Evolutionary conservation across 2,329 filamentous ascomycete genomes (phyloP).

Genomic region (Alternaria brassicae): DNA sequence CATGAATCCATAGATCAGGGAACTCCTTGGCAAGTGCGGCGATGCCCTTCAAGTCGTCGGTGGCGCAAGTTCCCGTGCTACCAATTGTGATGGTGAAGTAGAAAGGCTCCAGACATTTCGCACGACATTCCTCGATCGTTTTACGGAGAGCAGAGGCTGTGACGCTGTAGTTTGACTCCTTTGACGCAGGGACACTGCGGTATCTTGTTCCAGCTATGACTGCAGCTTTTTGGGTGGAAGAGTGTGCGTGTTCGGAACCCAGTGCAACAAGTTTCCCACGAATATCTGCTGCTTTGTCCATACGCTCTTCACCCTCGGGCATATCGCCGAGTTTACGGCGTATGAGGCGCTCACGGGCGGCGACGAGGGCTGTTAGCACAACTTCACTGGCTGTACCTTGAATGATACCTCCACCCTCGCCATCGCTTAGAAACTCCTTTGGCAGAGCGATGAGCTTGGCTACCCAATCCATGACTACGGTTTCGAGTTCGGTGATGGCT

Average conservation of each 20-base stretch:
- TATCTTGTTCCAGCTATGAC: constrained; percentile 86
- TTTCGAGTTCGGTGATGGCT: constrained; percentile 91
- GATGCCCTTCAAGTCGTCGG: constrained; percentile 81
- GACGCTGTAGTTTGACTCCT: constrained; percentile 72
- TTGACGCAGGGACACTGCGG: constrained; percentile 68
- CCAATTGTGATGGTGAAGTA: constrained; percentile 85
- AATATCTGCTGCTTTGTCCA: constrained; percentile 70
- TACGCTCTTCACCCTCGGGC: constrained; percentile 44
- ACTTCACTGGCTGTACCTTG: constrained; percentile 91
- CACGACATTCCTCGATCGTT: constrained; percentile 70
- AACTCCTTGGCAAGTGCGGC: constrained; percentile 62
- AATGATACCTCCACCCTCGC: constrained; percentile 87
- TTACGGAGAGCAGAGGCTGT: constrained; percentile 67
- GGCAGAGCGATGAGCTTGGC: constrained; percentile 78
- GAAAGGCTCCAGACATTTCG: constrained; percentile 79
- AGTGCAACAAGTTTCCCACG: constrained; percentile 79
- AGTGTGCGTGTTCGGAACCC: constrained; percentile 80
- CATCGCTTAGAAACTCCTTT: constrained; percentile 73
- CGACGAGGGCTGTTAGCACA: constrained; percentile 84
- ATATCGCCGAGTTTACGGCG: constrained; percentile 57
- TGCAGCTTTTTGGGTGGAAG: constrained; percentile 84
- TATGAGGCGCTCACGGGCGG: constrained; percentile 71
- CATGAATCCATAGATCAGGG: constrained; percentile 82
- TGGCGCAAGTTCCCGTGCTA: constrained; percentile 85
- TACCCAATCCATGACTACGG: constrained; percentile 90